Percentiles rank a stretch among this genome's conserved stretches.
phyloP scores from a whole-genome alignment of 78 protist species.

The Dictyostelium firmibasis region DNA sequence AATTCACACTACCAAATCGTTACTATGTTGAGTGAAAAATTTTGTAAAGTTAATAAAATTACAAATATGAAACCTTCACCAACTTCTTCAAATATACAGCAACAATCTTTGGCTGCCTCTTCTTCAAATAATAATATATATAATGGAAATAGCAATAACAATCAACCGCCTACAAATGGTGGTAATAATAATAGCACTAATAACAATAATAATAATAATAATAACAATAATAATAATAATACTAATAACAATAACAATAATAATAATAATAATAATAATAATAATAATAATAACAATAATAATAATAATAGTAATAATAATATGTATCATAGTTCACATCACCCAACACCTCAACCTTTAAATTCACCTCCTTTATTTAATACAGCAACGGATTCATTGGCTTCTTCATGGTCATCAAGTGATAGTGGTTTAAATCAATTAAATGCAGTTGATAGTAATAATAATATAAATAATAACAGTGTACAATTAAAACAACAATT shows the following conservation, averaged over 20 bases:
- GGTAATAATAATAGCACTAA: no score
- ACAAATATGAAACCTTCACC: not conserved
- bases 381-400: slow-evolving; percentile 24
- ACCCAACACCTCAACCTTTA: not conserved
- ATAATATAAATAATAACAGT: not conserved
- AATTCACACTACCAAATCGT: not conserved
- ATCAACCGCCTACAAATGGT: no score
- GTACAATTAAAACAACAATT: not conserved
- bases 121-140: not conserved
- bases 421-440: slow-evolving; percentile 8
- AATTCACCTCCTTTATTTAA: not conserved
- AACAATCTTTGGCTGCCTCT: not conserved
- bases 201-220: not conserved
- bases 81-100: not conserved
- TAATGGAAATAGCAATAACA: not conserved
- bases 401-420: slow-evolving; percentile 61
- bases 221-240: no score
- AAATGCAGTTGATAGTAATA: not conserved
- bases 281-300: not conserved
- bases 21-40: slow-evolving; percentile 20
- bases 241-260: not conserved
- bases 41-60: slow-evolving; percentile 58
- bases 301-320: not conserved
- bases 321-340: not conserved
- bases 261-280: not conserved